Percentiles rank a stretch among this genome's conserved stretches.
Evolutionary conservation across 768 basidiomycete genomes (phyloP).

Genomic region (Mrakia frigida): DNA sequence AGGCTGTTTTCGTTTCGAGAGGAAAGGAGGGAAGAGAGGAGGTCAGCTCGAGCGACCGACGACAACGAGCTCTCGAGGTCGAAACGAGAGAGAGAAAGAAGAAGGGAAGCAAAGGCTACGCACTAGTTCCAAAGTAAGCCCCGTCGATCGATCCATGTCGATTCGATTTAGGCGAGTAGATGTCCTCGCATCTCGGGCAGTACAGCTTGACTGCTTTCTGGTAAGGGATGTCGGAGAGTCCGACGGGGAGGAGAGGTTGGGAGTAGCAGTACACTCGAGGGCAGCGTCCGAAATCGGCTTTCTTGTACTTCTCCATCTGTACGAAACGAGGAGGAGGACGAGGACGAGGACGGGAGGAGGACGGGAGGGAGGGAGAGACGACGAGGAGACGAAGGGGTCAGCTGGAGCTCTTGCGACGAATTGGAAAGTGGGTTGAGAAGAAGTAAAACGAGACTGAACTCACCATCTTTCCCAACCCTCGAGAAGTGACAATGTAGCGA

Average conservation of each 20-base stretch:
- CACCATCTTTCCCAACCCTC: slow-evolving; percentile 94
- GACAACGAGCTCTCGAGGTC: too few species aligned
- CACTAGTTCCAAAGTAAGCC: slow-evolving; percentile 92
- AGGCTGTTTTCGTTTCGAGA: not conserved
- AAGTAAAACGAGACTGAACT: slow-evolving; percentile 34
- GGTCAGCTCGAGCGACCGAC: slow-evolving; percentile 45
- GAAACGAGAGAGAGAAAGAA: slow-evolving; percentile 75
- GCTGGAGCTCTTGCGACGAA: too few species aligned
- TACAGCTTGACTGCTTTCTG: slow-evolving; percentile 98
- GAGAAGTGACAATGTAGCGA: slow-evolving; percentile 89
- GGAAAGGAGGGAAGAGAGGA: not conserved
- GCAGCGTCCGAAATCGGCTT: slow-evolving; percentile 96
- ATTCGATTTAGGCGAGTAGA: slow-evolving; percentile 95
- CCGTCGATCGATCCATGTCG: slow-evolving; percentile 97
- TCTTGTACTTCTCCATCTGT: slow-evolving; percentile 89
- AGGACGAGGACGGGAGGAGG: not conserved
- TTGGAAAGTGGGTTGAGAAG: not conserved
- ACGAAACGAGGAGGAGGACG: not conserved
- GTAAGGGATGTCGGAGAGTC: slow-evolving; percentile 93
- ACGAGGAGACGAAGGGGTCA: too few species aligned
- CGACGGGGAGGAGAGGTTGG: slow-evolving; percentile 93
- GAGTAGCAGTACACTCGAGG: slow-evolving; percentile 92
- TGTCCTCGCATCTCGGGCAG: slow-evolving; percentile 96
- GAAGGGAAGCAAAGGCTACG: not conserved
- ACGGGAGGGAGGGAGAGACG: too few species aligned